Evolutionary conservation across 306 rosid species (phyloP), one percentile per base, ranked within the genome.

Genomic region (Cucurbita argyrosperma): DNA sequence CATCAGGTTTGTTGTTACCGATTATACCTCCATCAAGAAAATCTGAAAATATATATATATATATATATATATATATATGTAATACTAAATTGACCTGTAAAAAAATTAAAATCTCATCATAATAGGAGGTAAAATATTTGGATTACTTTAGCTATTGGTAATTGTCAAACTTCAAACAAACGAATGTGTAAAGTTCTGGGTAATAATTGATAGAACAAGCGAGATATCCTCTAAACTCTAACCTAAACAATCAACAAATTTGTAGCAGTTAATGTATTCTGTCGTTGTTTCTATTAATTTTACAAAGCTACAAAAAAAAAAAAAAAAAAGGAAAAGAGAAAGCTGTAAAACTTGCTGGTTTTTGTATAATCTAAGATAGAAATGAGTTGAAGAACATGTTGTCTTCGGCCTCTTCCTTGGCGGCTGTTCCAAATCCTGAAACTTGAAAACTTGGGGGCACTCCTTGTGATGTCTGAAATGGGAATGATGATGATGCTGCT

Each of bases 361-460:
- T 30, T 30, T 30, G 35, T 30, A 30, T 30, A 30, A 30, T 30
- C 57, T 74, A 74, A 10, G 77, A 60, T 13, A 74, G 59, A 60
- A 74, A 60, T 10, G 77, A 59, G 30, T 74, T 54, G 47, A 84
- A 60, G 79, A 81, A 83, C 26, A 81, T 71, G 68, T 83, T 86
- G 56, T 85, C 88, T 76, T 80, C 82, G 45, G 45, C 66, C 75
- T 84, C 92, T 72, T 82, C 88, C 79, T 79, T 77, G 54, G 83
- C 78, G 57, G 73, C 78, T 15, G 79, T 43, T 55, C 73, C 83
- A 74, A 74, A 79, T 59, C 74, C 75, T n/a, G 30, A 55, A 78
- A 66, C 75, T 58, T 30, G 76, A 55, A 15, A 55, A 13, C 72
- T 66, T 21, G 72, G 38, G 9, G 18, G 72, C 35, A 21, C 18